Evolutionary conservation across 2,329 filamentous ascomycete genomes (phyloP).

Genomic region (Ceratocystis albifundus): DNA sequence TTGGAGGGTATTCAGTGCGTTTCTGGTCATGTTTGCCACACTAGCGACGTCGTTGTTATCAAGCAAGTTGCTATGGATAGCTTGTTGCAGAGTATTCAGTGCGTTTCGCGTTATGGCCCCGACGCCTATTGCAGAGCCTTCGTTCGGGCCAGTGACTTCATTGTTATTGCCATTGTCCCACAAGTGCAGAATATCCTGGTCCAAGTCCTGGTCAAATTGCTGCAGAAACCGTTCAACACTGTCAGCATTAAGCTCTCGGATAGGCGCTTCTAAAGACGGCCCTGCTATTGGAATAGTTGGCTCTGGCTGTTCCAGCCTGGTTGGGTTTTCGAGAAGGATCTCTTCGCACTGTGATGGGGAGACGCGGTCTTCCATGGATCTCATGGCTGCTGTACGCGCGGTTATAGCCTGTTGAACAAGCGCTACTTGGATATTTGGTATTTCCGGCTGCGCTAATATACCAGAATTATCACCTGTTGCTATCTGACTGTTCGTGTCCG

Average conservation of each 20-base stretch:
- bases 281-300: not conserved
- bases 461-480: not conserved
- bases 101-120: slow-evolving; percentile 20
- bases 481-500: not conserved
- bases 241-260: slow-evolving; percentile 22
- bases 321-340: not conserved
- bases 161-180: slow-evolving; percentile 40
- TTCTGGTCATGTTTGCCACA: slow-evolving; percentile 21
- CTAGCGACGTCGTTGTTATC: slow-evolving; percentile 18
- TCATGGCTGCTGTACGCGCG: slow-evolving; percentile 16
- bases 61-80: slow-evolving; percentile 20
- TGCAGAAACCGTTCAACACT: slow-evolving; percentile 22
- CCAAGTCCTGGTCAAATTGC: slow-evolving; percentile 36
- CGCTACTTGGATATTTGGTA: slow-evolving; percentile 26
- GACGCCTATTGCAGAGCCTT: slow-evolving; percentile 33
- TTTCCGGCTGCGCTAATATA: not conserved
- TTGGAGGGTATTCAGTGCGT: slow-evolving; percentile 18
- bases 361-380: not conserved
- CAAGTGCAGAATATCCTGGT: slow-evolving; percentile 47
- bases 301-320: not conserved
- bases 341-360: not conserved
- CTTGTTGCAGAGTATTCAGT: slow-evolving; percentile 18
- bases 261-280: slow-evolving; percentile 6
- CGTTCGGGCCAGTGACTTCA: slow-evolving; percentile 28
- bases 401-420: slow-evolving; percentile 25